A percentile compares a stretch with the other conserved stretches of the same genome.
Evolutionary conservation across 2,329 filamentous ascomycete genomes (phyloP).

Genomic region (Aspergillus hiratsukae): DNA sequence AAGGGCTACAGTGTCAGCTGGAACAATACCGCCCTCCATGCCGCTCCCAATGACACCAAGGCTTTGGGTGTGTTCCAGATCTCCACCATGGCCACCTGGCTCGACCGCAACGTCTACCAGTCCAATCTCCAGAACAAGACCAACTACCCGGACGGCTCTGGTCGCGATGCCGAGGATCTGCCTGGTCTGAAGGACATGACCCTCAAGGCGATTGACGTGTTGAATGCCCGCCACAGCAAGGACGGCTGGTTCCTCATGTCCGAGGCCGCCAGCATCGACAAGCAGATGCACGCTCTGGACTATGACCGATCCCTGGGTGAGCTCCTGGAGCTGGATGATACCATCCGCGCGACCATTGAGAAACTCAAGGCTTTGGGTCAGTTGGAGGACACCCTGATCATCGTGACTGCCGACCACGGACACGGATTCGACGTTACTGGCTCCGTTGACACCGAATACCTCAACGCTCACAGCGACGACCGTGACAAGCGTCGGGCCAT

Average conservation of each 20-base stretch:
- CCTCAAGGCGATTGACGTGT: constrained; percentile 75
- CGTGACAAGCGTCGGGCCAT: constrained; percentile 72
- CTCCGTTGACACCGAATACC: constrained; percentile 73
- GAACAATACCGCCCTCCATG: constrained; percentile 68
- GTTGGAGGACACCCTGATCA: constrained; percentile 70
- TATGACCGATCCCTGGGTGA: constrained; percentile 83
- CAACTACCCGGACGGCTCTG: constrained; percentile 65
- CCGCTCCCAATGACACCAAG: constrained; percentile 54
- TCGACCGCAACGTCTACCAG: constrained; percentile 77
- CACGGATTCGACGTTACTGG: constrained; percentile 88
- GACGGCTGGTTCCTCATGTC: constrained; percentile 85
- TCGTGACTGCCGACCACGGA: constrained; percentile 84
- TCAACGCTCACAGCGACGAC: constrained; percentile 60
- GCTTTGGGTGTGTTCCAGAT: constrained; percentile 74
- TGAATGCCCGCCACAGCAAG: constrained; percentile 60
- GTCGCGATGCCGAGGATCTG: constrained; percentile 64
- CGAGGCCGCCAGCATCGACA: constrained; percentile 80
- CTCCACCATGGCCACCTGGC: constrained; percentile 74
- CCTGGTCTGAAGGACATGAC: constrained; percentile 88
- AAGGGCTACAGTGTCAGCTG: constrained; percentile 66
- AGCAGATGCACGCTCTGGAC: constrained; percentile 82
- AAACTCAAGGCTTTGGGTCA: constrained; percentile 63
- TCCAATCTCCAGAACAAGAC: constrained; percentile 62
- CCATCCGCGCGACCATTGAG: constrained; percentile 67
- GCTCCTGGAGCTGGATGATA: constrained; percentile 80